Percentiles rank a stretch among this genome's conserved stretches.
phyloP scores from a whole-genome alignment of 306 rosid genomes.

The Arachis hypogaea region DNA sequence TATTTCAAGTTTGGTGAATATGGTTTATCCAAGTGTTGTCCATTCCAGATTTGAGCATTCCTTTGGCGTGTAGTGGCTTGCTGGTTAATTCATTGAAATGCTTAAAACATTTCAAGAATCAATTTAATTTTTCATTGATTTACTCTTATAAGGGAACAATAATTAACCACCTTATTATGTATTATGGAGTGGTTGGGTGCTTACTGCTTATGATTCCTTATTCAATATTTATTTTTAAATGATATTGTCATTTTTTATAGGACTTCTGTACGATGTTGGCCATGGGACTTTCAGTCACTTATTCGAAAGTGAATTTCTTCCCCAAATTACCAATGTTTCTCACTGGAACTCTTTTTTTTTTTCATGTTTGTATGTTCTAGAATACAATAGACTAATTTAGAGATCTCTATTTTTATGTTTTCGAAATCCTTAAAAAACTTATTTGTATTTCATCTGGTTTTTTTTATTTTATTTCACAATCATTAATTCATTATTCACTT shows the following conservation, averaged over 20 bases:
- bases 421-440: slow-evolving; percentile 16
- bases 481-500: not conserved
- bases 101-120: slow-evolving; percentile 69
- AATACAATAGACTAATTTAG: slow-evolving; percentile 9
- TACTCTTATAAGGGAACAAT: not conserved
- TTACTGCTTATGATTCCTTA: slow-evolving; percentile 3
- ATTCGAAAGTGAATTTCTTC: slow-evolving; percentile 89
- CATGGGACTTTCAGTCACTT: slow-evolving; percentile 98
- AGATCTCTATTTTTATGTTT: slow-evolving; percentile 16
- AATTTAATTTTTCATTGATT: slow-evolving; percentile 11
- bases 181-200: slow-evolving; percentile 11
- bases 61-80: slow-evolving; percentile 93
- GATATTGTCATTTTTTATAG: slow-evolving; percentile 47
- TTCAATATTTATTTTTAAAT: slow-evolving; percentile 24
- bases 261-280: slow-evolving; percentile 95
- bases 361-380: slow-evolving; percentile 6
- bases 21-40: slow-evolving; percentile 91
- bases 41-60: slow-evolving; percentile 98
- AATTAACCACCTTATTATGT: not conserved
- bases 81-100: slow-evolving; percentile 77
- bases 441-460: slow-evolving; percentile 20
- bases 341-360: slow-evolving; percentile 55
- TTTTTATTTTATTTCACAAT: slow-evolving; percentile 1
- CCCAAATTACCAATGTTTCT: slow-evolving; percentile 59
- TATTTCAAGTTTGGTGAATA: slow-evolving; percentile 69